A percentile compares a stretch with the other conserved stretches of the same genome.
These are phyloP conservation scores for Lyophyllum decastes DNA, from an alignment of 768 basidiomycete genomes.

Conservation along the genomic window DNA sequence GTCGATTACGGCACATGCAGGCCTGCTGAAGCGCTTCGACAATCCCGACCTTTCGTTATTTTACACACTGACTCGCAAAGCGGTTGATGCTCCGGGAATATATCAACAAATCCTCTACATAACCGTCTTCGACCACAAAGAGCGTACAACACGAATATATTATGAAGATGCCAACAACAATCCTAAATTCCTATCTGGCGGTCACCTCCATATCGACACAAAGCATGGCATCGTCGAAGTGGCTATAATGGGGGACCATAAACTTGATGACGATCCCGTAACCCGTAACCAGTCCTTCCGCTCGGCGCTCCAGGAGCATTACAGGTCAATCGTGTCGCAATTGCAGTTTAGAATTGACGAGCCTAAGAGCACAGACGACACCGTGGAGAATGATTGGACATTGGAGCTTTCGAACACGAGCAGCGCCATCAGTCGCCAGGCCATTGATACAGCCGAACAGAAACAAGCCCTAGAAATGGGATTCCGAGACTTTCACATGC, in stretches of 20 bases:
- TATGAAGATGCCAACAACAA: neutral
- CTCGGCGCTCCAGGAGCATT: neutral
- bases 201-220: neutral
- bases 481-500: no score
- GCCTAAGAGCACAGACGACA: neutral
- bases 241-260: neutral
- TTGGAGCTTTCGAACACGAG: neutral
- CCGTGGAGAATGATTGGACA: neutral
- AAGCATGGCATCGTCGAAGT: neutral
- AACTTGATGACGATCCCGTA: neutral
- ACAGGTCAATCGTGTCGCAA: neutral
- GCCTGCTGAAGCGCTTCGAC: constrained; percentile 6
- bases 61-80: constrained; percentile 9
- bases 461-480: no score
- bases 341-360: neutral
- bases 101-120: constrained; percentile 8
- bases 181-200: neutral
- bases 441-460: neutral
- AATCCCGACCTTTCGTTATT: constrained; percentile 6
- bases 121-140: constrained; percentile 10
- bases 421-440: neutral
- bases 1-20: constrained; percentile 10
- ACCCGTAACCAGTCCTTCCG: neutral
- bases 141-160: constrained; percentile 9
- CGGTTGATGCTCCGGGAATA: neutral